phyloP scores from a whole-genome alignment of 1,139 yeast species.

The Yamadazyma mexicana region DNA sequence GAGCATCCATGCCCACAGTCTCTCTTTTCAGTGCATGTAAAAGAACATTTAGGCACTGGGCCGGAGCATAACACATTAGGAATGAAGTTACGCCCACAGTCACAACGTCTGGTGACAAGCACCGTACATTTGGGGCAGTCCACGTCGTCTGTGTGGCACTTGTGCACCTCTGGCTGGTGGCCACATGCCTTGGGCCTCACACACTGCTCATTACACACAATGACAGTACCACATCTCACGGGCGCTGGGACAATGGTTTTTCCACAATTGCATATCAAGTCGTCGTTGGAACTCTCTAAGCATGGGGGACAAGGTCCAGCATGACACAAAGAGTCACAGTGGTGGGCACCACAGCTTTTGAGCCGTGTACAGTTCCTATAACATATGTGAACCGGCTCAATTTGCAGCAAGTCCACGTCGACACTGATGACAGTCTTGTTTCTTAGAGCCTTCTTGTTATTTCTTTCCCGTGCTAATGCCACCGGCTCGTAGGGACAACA shows the following conservation, averaged over 20 bases:
- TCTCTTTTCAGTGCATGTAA: constrained; percentile 55
- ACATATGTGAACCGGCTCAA: constrained; percentile 81
- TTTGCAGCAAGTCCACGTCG: constrained; percentile 51
- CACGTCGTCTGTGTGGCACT: constrained; percentile 66
- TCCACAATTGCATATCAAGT: constrained; percentile 83
- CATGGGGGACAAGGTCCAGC: constrained; percentile 85
- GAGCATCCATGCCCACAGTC: constrained; percentile 74
- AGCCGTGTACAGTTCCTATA: constrained; percentile 65
- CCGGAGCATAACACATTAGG: constrained; percentile 75
- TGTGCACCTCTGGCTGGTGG: constrained; percentile 70
- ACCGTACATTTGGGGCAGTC: constrained; percentile 80
- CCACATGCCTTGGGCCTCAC: constrained; percentile 66
- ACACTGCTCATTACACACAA: constrained; percentile 73
- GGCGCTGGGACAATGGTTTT: constrained; percentile 80
- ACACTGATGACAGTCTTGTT: constrained; percentile 38
- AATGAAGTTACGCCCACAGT: constrained; percentile 65
- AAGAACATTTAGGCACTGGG: constrained; percentile 70
- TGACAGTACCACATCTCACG: constrained; percentile 81
- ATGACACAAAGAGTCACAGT: constrained; percentile 77
- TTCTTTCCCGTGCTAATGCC: constrained; percentile 64
- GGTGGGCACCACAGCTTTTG: constrained; percentile 71
- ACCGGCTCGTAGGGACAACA: constrained; percentile 72
- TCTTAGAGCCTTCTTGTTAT: constrained; percentile 49
- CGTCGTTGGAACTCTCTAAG: constrained; percentile 79
- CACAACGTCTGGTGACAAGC: constrained; percentile 61